phyloP scores from a whole-genome alignment of 2,329 filamentous ascomycete genomes.

The Calonectria pauciramosa region DNA sequence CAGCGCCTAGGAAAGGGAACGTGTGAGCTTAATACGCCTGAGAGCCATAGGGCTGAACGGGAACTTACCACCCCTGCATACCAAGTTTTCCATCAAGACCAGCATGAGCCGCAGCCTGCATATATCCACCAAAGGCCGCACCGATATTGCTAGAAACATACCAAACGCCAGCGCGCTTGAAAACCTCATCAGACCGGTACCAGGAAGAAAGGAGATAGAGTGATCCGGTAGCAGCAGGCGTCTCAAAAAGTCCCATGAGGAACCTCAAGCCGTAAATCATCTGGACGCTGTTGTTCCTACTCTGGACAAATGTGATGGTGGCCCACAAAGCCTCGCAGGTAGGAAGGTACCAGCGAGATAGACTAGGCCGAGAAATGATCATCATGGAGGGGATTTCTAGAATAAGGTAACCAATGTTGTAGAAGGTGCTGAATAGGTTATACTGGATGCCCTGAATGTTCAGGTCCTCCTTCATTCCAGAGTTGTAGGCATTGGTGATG shows the following conservation, averaged over 20 bases:
- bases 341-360: constrained; percentile 28
- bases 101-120: constrained; percentile 36
- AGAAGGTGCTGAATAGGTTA: constrained; percentile 43
- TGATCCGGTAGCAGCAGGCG: constrained; percentile 36
- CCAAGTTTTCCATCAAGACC: constrained; percentile 32
- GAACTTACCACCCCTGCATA: constrained; percentile 32
- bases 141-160: constrained; percentile 51
- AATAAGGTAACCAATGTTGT: constrained; percentile 47
- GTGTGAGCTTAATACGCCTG: neutral
- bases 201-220: constrained; percentile 51
- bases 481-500: constrained; percentile 54
- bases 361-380: constrained; percentile 40
- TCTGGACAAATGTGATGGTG: constrained; percentile 27
- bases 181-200: constrained; percentile 54
- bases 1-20: constrained; percentile 39
- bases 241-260: constrained; percentile 38
- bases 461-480: constrained; percentile 55
- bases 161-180: constrained; percentile 65
- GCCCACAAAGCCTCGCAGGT: constrained; percentile 32
- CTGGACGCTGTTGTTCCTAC: constrained; percentile 19
- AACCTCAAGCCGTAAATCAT: constrained; percentile 35
- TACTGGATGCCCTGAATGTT: constrained; percentile 51
- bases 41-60: neutral
- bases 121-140: constrained; percentile 33
- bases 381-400: constrained; percentile 43